These are phyloP conservation scores for Tricharina praecox DNA, from an alignment of 495 filamentous ascomycete genomes.

Conservation along the genomic window DNA sequence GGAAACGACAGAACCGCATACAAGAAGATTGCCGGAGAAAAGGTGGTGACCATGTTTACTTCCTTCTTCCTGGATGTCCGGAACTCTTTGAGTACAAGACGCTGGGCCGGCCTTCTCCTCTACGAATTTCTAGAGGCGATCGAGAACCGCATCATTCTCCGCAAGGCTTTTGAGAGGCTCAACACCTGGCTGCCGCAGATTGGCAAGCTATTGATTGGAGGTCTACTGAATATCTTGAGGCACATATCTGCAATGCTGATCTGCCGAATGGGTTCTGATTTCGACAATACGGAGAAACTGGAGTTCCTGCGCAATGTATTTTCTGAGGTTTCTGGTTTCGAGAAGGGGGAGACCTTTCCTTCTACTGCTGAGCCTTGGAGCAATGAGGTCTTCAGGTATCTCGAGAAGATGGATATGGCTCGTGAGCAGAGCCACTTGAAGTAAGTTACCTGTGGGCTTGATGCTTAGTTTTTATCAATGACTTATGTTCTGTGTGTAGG, in stretches of 20 bases:
- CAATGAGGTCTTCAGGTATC: not conserved
- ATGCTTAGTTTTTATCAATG: not conserved
- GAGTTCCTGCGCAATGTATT: not conserved
- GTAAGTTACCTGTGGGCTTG: not conserved
- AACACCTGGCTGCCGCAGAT: not conserved
- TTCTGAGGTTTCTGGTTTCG: too few species aligned
- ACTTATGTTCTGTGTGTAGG: not conserved
- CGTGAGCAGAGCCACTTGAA: not conserved
- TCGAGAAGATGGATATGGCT: not conserved
- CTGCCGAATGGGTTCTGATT: not conserved
- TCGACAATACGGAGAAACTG: not conserved
- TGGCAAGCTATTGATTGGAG: not conserved
- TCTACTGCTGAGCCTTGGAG: not conserved
- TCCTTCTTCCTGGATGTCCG: not conserved
- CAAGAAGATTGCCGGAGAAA: not conserved
- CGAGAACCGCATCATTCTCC: not conserved
- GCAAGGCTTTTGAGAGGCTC: not conserved
- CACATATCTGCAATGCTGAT: not conserved
- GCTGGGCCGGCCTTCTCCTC: constrained; percentile 4
- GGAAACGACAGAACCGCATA: not conserved
- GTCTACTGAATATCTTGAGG: not conserved
- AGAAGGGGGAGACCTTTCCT: too few species aligned
- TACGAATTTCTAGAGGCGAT: not conserved
- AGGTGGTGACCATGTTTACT: not conserved
- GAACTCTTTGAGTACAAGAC: not conserved